Evolutionary conservation across 352 stramenopile genomes (phyloP).

Genomic region (Hyaloperonospora brassicae): DNA sequence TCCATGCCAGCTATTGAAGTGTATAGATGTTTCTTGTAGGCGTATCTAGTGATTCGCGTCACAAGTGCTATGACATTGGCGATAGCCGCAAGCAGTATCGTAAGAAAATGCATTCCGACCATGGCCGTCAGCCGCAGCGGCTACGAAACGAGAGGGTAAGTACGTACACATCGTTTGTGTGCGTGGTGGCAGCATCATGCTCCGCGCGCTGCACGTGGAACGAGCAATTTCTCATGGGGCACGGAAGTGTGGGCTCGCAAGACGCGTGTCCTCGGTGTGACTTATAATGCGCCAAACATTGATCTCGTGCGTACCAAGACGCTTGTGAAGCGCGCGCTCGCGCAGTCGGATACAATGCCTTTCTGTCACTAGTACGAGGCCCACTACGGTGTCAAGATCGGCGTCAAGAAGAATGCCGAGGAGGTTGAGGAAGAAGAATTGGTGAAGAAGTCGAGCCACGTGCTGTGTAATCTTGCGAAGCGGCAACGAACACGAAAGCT

Average conservation of each 20-base stretch:
- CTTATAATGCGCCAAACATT: conserved; percentile 99
- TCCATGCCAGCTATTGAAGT: conserved; percentile 8
- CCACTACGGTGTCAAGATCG: conserved; percentile 95
- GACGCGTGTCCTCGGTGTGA: conserved; percentile 98
- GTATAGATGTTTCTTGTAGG: conserved; percentile 47
- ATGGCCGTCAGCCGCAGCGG: conserved; percentile 95
- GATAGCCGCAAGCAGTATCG: conserved; percentile 94
- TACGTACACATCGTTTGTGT: conserved; percentile 93
- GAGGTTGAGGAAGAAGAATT: conserved; percentile 81
- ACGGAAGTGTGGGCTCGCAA: conserved; percentile 96
- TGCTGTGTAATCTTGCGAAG: conserved; percentile 89
- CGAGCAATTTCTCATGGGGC: conserved; percentile 99
- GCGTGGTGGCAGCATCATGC: conserved; percentile 97
- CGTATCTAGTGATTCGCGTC: conserved; percentile 99
- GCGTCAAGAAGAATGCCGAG: conserved; percentile 80
- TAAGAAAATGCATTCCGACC: conserved; percentile 99
- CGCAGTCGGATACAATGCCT: conserved; percentile 96
- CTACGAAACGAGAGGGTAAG: conserved; percentile 98
- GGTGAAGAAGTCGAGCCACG: conserved; percentile 90
- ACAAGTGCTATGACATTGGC: conserved; percentile 99
- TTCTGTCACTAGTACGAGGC: conserved; percentile 99
- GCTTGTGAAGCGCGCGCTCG: conserved; percentile 97
- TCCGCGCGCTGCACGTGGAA: conserved; percentile 95
- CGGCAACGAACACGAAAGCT: conserved; percentile 91
- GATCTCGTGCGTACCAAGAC: conserved; percentile 99